phyloP scores from a whole-genome alignment of 2,329 filamentous ascomycete species.

The Gnomoniopsis sp. region DNA sequence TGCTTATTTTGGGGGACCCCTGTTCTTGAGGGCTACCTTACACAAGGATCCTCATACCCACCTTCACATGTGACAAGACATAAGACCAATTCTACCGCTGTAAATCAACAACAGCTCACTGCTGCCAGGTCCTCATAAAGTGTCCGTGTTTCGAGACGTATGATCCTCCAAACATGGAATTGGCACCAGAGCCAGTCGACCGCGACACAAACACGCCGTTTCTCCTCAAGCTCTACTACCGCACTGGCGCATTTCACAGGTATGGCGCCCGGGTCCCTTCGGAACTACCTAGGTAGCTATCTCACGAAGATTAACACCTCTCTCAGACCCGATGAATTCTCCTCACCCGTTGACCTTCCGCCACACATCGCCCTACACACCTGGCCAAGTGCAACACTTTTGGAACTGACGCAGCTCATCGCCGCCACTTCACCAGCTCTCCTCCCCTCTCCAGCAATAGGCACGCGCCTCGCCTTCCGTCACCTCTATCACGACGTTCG shows the following conservation, averaged over 20 bases:
- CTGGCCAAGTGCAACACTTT: slow-evolving; percentile 76
- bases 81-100: neutral
- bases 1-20: neutral
- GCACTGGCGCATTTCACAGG: slow-evolving; percentile 69
- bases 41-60: too few relatives aligned
- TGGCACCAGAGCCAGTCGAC: slow-evolving; percentile 43
- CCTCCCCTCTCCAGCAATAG: slow-evolving; percentile 70
- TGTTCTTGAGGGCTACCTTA: neutral
- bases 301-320: neutral
- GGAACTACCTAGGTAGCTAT: neutral
- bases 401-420: slow-evolving; percentile 77
- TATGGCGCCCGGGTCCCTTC: slow-evolving; percentile 27
- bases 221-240: slow-evolving; percentile 81
- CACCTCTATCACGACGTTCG: slow-evolving; percentile 77
- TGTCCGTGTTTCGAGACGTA: neutral
- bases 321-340: slow-evolving; percentile 68
- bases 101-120: neutral
- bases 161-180: slow-evolving; percentile 10
- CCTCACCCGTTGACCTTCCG: slow-evolving; percentile 53
- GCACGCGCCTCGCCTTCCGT: slow-evolving; percentile 83
- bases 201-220: slow-evolving; percentile 75
- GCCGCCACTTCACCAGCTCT: slow-evolving; percentile 60
- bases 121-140: neutral
- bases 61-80: neutral
- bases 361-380: slow-evolving; percentile 79